Conservation (phyloP, 371 early-diverging fungal genomes). For the Rozella allomycis region DNA sequence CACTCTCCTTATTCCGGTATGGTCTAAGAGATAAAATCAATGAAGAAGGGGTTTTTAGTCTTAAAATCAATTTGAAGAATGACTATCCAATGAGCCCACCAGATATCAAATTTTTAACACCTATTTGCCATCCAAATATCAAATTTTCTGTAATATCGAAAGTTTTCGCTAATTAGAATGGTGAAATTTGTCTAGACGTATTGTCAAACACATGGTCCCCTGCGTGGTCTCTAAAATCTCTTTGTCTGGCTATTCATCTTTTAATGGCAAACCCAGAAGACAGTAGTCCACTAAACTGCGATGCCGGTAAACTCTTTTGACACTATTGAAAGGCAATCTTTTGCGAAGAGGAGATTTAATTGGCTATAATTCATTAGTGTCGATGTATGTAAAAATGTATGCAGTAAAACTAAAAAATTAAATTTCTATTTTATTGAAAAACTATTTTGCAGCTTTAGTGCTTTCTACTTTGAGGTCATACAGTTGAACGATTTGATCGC, state of each 20-base stretch:
- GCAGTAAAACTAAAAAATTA: too few species aligned
- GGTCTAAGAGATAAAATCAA: too few species aligned
- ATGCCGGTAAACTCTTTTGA: constrained; percentile 30
- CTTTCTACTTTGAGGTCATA: too few species aligned
- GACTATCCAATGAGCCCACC: constrained; percentile 42
- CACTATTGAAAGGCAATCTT: constrained; percentile 40
- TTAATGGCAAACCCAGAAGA: constrained; percentile 20
- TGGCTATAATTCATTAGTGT: constrained; percentile 62
- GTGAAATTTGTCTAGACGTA: constrained; percentile 30
- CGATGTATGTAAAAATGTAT: constrained; percentile 59
- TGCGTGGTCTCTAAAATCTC: constrained; percentile 18
- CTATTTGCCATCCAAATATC: constrained; percentile 27
- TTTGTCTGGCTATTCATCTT: constrained; percentile 12
- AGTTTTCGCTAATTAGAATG: constrained; percentile 8
- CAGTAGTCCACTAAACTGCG: constrained; percentile 71
- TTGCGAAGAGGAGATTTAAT: constrained; percentile 56
- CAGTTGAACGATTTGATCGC: too few species aligned
- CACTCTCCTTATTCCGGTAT: too few species aligned
- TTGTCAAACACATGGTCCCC: constrained; percentile 25
- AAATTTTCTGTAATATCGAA: constrained; percentile 7
- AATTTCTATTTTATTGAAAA: too few species aligned
- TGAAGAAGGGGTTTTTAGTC: constrained; percentile 26
- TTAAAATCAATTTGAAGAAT: constrained; percentile 27
- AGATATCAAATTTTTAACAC: constrained; percentile 14
- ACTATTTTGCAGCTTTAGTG: too few species aligned